phyloP scores from a whole-genome alignment of 345 rosid species.

The Mangifera indica region DNA sequence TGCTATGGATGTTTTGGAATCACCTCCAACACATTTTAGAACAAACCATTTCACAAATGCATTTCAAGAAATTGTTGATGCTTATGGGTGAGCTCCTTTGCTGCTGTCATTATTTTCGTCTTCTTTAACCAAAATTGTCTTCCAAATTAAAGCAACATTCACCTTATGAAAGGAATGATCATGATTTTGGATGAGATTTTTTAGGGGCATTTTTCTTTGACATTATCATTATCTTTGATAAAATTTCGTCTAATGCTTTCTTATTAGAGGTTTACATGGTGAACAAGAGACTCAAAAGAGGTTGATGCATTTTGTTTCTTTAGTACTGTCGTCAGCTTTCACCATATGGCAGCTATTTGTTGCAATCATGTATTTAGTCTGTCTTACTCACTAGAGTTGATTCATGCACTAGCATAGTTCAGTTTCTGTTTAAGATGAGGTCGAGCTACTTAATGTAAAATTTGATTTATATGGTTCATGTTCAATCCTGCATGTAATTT shows the following conservation, averaged over 20 bases:
- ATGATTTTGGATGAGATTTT: background rate
- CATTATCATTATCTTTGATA: background rate
- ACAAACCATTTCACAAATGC: conserved; percentile 84
- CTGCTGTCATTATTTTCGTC: background rate
- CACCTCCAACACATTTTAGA: conserved; percentile 94
- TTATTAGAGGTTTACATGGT: conserved; percentile 1
- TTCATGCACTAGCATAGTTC: background rate
- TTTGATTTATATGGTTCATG: background rate
- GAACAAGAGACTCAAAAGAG: background rate
- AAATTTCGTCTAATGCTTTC: background rate
- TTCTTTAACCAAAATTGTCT: background rate
- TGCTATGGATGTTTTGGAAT: conserved; percentile 76
- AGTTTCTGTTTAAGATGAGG: background rate
- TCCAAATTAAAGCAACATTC: background rate
- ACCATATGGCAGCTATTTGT: background rate
- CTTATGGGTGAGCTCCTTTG: conserved; percentile 77
- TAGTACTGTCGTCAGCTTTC: background rate
- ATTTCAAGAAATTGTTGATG: conserved; percentile 96
- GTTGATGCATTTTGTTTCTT: background rate
- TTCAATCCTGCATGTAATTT: conserved; percentile 7
- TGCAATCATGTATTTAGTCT: background rate
- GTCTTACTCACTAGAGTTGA: background rate
- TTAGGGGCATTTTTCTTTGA: background rate
- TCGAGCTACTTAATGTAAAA: too few relatives aligned
- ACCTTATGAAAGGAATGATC: background rate